Conservation (phyloP, 371 early-diverging fungal species). For the Mucor sp. region DNA sequence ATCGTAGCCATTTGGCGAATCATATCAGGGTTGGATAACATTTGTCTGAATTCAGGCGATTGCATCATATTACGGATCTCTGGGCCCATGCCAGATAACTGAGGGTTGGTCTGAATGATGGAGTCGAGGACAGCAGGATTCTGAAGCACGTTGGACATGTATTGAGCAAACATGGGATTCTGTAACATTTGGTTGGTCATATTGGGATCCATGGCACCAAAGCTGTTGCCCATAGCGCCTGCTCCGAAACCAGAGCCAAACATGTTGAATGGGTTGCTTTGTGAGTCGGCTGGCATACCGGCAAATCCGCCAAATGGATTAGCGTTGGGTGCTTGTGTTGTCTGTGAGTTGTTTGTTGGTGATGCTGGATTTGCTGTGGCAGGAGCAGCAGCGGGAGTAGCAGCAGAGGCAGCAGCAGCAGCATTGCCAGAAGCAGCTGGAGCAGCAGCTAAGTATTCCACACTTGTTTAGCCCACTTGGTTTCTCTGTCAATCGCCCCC, state of each 20-base stretch:
- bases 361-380: slow-evolving; percentile 35
- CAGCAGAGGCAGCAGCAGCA: not conserved
- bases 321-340: slow-evolving; percentile 24
- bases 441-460: not conserved
- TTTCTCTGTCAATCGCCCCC: not conserved
- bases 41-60: slow-evolving; percentile 81
- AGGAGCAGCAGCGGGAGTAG: slow-evolving; percentile 26
- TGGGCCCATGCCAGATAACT: slow-evolving; percentile 81
- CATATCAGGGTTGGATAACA: slow-evolving; percentile 85
- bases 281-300: slow-evolving; percentile 39
- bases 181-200: slow-evolving; percentile 74
- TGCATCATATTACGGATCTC: slow-evolving; percentile 81
- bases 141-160: slow-evolving; percentile 74
- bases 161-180: slow-evolving; percentile 84
- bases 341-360: slow-evolving; percentile 17
- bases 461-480: not conserved
- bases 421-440: not conserved
- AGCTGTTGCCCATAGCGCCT: slow-evolving; percentile 61
- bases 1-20: slow-evolving; percentile 79
- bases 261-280: slow-evolving; percentile 57
- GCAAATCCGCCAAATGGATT: slow-evolving; percentile 47
- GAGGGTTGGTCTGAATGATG: slow-evolving; percentile 83
- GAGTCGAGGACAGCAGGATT: slow-evolving; percentile 86
- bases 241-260: slow-evolving; percentile 55
- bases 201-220: slow-evolving; percentile 68